These are phyloP conservation scores for Pythium aquatile DNA, from an alignment of 352 stramenopile species.

Conservation along the genomic window DNA sequence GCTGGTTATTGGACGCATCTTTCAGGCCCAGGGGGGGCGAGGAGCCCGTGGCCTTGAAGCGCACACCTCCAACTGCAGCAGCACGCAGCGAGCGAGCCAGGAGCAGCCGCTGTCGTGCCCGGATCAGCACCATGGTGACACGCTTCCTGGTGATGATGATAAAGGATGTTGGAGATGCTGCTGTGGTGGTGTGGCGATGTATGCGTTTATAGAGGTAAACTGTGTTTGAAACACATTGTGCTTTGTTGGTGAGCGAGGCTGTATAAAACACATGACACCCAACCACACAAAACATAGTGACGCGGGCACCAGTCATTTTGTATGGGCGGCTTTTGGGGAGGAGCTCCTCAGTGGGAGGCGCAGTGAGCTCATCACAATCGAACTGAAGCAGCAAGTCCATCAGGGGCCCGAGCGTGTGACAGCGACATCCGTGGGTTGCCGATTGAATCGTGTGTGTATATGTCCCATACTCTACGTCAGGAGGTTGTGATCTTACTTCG, in stretches of 20 bases:
- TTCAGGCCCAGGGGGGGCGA: conserved; percentile 43
- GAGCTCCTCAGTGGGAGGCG: not conserved
- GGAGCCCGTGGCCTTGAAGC: not conserved
- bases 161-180: no score
- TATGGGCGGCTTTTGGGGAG: not conserved
- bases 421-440: no score
- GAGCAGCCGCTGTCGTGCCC: conserved; percentile 3
- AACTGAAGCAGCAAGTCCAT: not conserved
- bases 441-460: not conserved
- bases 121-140: conserved; percentile 8
- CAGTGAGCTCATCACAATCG: not conserved
- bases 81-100: conserved; percentile 4
- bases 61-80: not conserved
- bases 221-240: not conserved
- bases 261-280: not conserved
- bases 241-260: not conserved
- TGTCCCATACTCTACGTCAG: conserved; percentile 73
- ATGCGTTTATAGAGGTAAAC: not conserved
- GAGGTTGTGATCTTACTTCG: conserved; percentile 56
- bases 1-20: conserved; percentile 29
- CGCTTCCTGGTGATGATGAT: not conserved
- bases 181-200: not conserved
- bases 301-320: conserved; percentile 13
- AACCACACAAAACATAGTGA: not conserved
- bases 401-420: no score